These are phyloP conservation scores for Piper betle DNA, from an alignment of 164 flowering plant genomes.

Conservation along the genomic window DNA sequence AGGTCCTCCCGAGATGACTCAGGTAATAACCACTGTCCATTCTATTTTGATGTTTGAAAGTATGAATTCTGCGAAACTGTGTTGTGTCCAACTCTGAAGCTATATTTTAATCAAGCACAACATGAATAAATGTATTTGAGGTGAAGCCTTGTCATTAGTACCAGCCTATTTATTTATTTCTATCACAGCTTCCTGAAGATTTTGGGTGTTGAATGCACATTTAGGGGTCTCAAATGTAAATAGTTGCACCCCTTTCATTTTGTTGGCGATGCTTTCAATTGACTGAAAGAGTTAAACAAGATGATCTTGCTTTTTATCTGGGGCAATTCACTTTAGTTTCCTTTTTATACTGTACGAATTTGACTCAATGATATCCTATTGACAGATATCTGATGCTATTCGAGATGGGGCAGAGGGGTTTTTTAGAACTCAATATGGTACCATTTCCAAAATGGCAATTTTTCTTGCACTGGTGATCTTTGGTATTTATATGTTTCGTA, in stretches of 20 bases:
- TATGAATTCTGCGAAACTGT: too few relatives aligned
- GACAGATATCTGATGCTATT: slow-evolving; percentile 94
- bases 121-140: neutral
- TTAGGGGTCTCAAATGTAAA: neutral
- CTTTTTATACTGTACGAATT: too few relatives aligned
- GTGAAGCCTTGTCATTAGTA: too few relatives aligned
- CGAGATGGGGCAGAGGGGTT: slow-evolving; percentile 99
- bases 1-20: slow-evolving; percentile 95
- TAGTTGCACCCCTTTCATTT: neutral
- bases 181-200: too few relatives aligned
- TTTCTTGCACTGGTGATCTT: slow-evolving; percentile 65
- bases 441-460: slow-evolving; percentile 93
- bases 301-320: neutral
- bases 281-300: neutral
- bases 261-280: neutral
- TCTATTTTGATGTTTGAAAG: neutral
- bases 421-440: slow-evolving; percentile 91
- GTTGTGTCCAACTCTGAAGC: neutral
- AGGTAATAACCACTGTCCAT: slow-evolving; percentile 29
- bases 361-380: slow-evolving; percentile 16
- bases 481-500: slow-evolving; percentile 73
- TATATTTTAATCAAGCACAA: neutral
- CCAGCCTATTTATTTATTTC: too few relatives aligned
- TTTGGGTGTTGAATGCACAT: neutral
- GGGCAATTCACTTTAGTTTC: neutral